Conservation (phyloP, 192 early-diverging fungal genomes). For the Gonapodya sp. region DNA sequence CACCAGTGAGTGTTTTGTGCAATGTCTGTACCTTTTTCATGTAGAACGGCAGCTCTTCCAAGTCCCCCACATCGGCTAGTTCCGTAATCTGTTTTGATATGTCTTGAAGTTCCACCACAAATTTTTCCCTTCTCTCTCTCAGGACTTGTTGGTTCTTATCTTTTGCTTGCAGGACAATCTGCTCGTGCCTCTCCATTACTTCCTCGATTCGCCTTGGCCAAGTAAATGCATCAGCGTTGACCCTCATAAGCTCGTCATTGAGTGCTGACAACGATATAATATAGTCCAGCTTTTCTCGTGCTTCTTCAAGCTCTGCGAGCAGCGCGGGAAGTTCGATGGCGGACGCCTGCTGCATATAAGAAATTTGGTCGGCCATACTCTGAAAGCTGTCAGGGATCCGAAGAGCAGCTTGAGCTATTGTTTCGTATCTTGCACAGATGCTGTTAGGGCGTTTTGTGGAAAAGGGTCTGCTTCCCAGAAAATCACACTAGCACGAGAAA, state of each 20-base stretch:
- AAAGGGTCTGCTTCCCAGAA: no score
- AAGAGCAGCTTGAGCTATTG: slow-evolving; percentile 37
- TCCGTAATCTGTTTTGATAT: slow-evolving; percentile 47
- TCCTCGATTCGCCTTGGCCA: slow-evolving; percentile 46
- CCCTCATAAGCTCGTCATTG: slow-evolving; percentile 38
- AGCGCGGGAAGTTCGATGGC: slow-evolving; percentile 36
- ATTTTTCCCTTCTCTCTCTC: slow-evolving; percentile 38
- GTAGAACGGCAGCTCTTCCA: slow-evolving; percentile 60
- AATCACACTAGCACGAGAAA: no score
- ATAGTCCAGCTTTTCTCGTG: slow-evolving; percentile 35
- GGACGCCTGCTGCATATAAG: slow-evolving; percentile 39
- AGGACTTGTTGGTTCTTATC: slow-evolving; percentile 44
- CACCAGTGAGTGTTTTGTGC: slow-evolving; percentile 40
- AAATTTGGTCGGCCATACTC: slow-evolving; percentile 56
- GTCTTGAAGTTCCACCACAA: slow-evolving; percentile 47
- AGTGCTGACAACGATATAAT: slow-evolving; percentile 48
- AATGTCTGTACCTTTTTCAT: slow-evolving; percentile 53
- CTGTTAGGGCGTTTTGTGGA: slow-evolving; percentile 20
- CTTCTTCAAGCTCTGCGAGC: slow-evolving; percentile 37
- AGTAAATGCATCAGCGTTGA: slow-evolving; percentile 51
- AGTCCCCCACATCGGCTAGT: slow-evolving; percentile 47
- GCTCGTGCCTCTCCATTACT: slow-evolving; percentile 38
- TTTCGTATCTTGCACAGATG: slow-evolving; percentile 41
- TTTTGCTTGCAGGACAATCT: slow-evolving; percentile 42
- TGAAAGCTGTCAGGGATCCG: slow-evolving; percentile 49